Evolutionary conservation across 495 filamentous ascomycete species (phyloP), one percentile per base, ranked within the genome.

Genomic region (Neurospora sp.): DNA sequence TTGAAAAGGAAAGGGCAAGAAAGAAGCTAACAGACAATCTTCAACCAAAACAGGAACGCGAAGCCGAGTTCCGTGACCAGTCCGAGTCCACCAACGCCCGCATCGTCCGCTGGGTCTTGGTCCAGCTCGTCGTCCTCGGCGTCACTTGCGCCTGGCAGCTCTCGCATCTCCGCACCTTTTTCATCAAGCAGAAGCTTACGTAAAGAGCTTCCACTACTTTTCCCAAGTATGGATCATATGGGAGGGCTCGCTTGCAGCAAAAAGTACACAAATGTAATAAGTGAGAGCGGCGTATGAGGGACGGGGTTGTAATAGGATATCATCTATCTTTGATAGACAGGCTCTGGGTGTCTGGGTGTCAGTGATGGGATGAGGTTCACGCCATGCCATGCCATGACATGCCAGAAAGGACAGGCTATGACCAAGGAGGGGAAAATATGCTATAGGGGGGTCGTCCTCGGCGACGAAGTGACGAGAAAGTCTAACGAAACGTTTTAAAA

Each of bases 161-260:
- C 40, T 96, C 93, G 14, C 94, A 98, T 82, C 88, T 99, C 71
- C 87, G 96, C 72, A 92, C 93, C 31, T 99, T 99, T 87, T 99
- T 99, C 85, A 99, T 99, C 86, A 99, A 99, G 88, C 96, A 99
- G 85, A 99, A 99, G 86, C 88, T 99, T 79, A 98, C 96, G 69
- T 96, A 84, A 62, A 66, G 20, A 27, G 42, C 46, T 59, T 59
- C 5, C 11, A 27, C 10, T 12, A 46, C 9, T 46, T 20, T 20
- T 20, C 42, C 42, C n/a, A 46, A 20, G 3, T 20, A 46, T 46
- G 42, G 42, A 18, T 46, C 42, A 5, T 46, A 46, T 20, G 3
- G 42, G 18, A 14, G 23, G 39, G 1, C 5, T 42, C 39, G 31
- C 70, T 48, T 42, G 69, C 42, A 18, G 31, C 5, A 23, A 12